phyloP scores from a whole-genome alignment of 805 yeast genomes.

The Starmera amethionina region DNA sequence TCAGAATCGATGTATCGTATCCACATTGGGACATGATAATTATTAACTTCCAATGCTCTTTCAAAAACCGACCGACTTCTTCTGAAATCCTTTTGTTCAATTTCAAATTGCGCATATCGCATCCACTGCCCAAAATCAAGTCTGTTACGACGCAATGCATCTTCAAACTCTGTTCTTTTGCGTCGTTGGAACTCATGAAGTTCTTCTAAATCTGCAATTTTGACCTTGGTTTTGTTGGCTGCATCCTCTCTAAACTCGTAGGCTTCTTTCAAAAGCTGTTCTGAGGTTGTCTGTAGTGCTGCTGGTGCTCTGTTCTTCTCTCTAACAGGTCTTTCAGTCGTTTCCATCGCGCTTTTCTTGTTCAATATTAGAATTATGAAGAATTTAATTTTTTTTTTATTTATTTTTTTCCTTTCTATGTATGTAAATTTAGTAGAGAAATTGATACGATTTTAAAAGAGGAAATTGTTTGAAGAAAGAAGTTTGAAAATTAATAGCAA shows the following conservation, averaged over 20 bases:
- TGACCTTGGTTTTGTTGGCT: conserved; percentile 32
- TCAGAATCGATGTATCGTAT: conserved; percentile 73
- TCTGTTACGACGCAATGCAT: conserved; percentile 77
- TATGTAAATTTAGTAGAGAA: no score
- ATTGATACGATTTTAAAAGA: no score
- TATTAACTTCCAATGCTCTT: conserved; percentile 71
- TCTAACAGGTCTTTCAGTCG: background rate
- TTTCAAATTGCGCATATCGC: conserved; percentile 83
- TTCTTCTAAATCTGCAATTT: conserved; percentile 71
- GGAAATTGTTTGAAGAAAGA: no score
- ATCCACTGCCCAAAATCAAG: conserved; percentile 83
- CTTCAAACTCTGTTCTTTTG: conserved; percentile 75
- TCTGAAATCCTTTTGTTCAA: conserved; percentile 64
- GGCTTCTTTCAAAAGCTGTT: conserved; percentile 53
- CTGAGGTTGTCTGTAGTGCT: conserved; percentile 51
- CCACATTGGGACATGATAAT: conserved; percentile 78
- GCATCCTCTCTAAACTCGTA: conserved; percentile 35
- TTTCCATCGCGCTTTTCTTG: no score
- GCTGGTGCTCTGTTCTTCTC: conserved; percentile 35
- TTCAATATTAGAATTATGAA: no score
- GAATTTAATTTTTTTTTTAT: no score
- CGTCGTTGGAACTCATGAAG: conserved; percentile 63
- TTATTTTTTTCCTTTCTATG: no score
- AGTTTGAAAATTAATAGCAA: no score
- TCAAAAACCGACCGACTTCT: conserved; percentile 86